These are phyloP conservation scores for Phytophthora citricola DNA, from an alignment of 352 stramenopile species.

Conservation along the genomic window DNA sequence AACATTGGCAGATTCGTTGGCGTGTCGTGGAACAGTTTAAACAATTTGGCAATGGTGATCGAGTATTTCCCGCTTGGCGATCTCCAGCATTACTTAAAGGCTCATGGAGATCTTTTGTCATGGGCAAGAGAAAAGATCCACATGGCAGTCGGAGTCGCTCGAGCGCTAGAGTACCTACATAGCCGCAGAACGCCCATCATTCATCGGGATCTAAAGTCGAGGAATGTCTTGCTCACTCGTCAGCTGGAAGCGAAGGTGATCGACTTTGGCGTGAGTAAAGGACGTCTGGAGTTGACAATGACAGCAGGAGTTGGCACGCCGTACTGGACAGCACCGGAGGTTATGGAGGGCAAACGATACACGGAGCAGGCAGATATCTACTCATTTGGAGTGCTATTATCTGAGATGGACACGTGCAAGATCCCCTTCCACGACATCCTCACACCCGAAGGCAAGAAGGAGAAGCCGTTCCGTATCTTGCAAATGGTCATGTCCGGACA, in stretches of 20 bases:
- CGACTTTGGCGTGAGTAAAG: slow-evolving; percentile 20
- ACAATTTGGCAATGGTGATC: slow-evolving; percentile 46
- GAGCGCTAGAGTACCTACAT: slow-evolving; percentile 47
- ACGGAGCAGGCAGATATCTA: slow-evolving; percentile 65
- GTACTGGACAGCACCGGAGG: not conserved
- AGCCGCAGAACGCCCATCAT: slow-evolving; percentile 35
- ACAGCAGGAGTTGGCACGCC: slow-evolving; percentile 31
- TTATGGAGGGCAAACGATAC: slow-evolving; percentile 47
- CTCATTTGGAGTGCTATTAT: slow-evolving; percentile 57
- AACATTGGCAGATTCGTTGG: slow-evolving; percentile 41
- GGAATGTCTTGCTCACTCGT: slow-evolving; percentile 46
- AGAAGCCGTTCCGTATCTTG: slow-evolving; percentile 51
- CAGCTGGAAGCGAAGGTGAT: slow-evolving; percentile 42
- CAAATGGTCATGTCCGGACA: slow-evolving; percentile 18
- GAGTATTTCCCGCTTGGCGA: slow-evolving; percentile 49
- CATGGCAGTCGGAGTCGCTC: slow-evolving; percentile 38
- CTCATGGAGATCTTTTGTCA: slow-evolving; percentile 13
- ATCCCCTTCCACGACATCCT: slow-evolving; percentile 19
- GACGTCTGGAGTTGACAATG: slow-evolving; percentile 8
- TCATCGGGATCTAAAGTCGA: slow-evolving; percentile 50
- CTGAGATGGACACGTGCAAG: slow-evolving; percentile 18
- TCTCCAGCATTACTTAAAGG: slow-evolving; percentile 36
- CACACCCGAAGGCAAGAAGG: slow-evolving; percentile 2
- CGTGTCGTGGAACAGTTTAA: slow-evolving; percentile 50
- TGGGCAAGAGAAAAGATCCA: slow-evolving; percentile 19